These are phyloP conservation scores for Bondarzewia mesenterica DNA, from an alignment of 1,284 basidiomycete genomes.

Conservation along the genomic window DNA sequence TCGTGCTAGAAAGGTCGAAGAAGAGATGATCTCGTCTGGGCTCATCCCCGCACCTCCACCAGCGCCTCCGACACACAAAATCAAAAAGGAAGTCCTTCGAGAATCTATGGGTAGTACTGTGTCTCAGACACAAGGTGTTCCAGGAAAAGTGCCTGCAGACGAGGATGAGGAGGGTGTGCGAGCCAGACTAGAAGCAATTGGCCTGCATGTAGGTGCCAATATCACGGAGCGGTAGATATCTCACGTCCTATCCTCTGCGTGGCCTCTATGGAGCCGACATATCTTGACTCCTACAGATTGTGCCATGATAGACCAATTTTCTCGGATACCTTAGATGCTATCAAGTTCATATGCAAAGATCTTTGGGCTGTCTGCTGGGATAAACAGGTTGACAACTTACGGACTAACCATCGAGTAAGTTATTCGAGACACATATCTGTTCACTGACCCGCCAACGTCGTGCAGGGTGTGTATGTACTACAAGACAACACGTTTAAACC, in stretches of 20 bases:
- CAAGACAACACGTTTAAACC: slow-evolving; percentile 90
- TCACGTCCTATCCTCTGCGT: neutral
- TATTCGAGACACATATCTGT: neutral
- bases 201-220: slow-evolving; percentile 80
- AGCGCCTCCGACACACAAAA: slow-evolving; percentile 28
- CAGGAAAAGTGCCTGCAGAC: slow-evolving; percentile 28
- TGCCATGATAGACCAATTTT: slow-evolving; percentile 72
- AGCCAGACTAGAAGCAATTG: slow-evolving; percentile 73
- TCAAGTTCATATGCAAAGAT: slow-evolving; percentile 97
- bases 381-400: slow-evolving; percentile 91
- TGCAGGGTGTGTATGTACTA: slow-evolving; percentile 85
- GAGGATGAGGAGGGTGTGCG: slow-evolving; percentile 71
- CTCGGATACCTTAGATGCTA: slow-evolving; percentile 77
- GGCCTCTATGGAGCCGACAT: neutral
- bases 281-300: slow-evolving; percentile 37
- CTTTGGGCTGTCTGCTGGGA: slow-evolving; percentile 85
- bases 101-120: slow-evolving; percentile 44
- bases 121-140: slow-evolving; percentile 23
- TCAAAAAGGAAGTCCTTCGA: slow-evolving; percentile 38
- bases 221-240: slow-evolving; percentile 71
- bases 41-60: slow-evolving; percentile 43
- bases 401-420: slow-evolving; percentile 85
- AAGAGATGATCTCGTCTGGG: slow-evolving; percentile 69
- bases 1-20: slow-evolving; percentile 56
- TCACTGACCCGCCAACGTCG: neutral